Base-by-base conservation (phyloP, 805 yeast genomes). In the Metschnikowia baotianmanensis region DNA sequence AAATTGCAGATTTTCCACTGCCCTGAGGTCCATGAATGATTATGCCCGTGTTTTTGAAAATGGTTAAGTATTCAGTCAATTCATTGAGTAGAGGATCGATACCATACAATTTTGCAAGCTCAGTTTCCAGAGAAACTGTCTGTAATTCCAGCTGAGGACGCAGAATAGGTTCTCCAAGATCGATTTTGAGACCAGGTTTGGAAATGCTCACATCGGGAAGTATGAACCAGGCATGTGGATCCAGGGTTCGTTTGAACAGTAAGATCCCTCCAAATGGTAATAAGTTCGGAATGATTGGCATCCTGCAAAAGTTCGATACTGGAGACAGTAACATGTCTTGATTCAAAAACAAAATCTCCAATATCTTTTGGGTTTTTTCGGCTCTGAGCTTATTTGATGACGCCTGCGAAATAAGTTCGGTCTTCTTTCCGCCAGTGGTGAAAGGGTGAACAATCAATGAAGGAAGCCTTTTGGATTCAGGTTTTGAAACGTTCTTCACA, bases 1-100 rank as follows among this genome's bases (percentile, higher is more conserved):
- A 54, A 2, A 83, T 46, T 2, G 78, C 61, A 0, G 93, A 67
- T 57, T 91, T 91, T 0, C 98, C 98, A 46, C 87, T 76, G 0
- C 96, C 97, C 1, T 86, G 67, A 17, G 80, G 63, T 0, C 97
- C 98, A 50, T 79, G 74, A 0, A 90, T 53, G 39, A 88, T 62
- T 0, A 80, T 65, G 2, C 91, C 86, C 6, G 72, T 57, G 36
- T 69, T 71, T 6, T 74, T 55, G 21, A 66, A 75, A 29, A 72
- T 59, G 6, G 67, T 53, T 3, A 81, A 51, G 0, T 72, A 56
- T 6, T 67, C 68, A 6, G 62, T 49, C 9, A 80, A 51, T 4
- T 65, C 62, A 0, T 57, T 61, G 9, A 82, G 50, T 5, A 69
- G 52, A 3, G 61, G 52, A 21, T 79, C 82, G 32, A 81, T 68